These are phyloP conservation scores for Coccomyxa subellipsoidea DNA, from an alignment of 163 green algal species.

Conservation along the genomic window DNA sequence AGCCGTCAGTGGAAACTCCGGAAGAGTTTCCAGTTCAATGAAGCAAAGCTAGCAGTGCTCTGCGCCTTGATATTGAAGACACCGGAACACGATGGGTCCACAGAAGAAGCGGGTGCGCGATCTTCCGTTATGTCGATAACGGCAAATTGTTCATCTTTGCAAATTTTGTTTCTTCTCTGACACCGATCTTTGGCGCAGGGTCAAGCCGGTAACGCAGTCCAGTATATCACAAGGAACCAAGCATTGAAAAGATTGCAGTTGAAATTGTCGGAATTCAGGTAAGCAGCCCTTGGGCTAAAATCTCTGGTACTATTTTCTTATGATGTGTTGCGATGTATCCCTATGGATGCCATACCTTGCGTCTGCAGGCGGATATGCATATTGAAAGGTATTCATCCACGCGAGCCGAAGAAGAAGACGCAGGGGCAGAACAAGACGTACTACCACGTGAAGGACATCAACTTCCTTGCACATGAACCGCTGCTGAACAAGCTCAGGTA, in stretches of 20 bases:
- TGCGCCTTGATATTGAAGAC: no score
- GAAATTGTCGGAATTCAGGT: slow-evolving; percentile 93
- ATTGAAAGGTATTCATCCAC: slow-evolving; percentile 96
- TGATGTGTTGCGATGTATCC: neutral
- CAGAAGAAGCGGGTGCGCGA: neutral
- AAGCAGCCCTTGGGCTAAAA: slow-evolving; percentile 9
- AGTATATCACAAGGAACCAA: slow-evolving; percentile 96
- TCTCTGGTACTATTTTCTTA: neutral
- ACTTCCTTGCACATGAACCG: slow-evolving; percentile 93
- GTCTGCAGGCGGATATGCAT: slow-evolving; percentile 91
- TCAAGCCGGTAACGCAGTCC: slow-evolving; percentile 72
- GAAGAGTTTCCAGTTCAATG: no score
- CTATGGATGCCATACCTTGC: neutral
- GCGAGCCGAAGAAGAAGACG: slow-evolving; percentile 96
- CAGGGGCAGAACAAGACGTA: slow-evolving; percentile 97
- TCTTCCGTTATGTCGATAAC: no score
- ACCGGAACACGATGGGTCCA: neutral
- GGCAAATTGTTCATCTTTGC: no score
- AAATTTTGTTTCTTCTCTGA: neutral
- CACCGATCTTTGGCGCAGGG: slow-evolving; percentile 53
- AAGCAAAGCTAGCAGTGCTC: no score
- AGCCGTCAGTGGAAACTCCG: no score
- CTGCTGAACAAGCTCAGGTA: slow-evolving; percentile 88
- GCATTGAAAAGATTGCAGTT: slow-evolving; percentile 95
- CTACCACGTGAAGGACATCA: slow-evolving; percentile 99